Evolutionary conservation across 2,329 filamentous ascomycete species (phyloP), one percentile per base, ranked within the genome.

Genomic region (Endoconidiophora polonica): DNA sequence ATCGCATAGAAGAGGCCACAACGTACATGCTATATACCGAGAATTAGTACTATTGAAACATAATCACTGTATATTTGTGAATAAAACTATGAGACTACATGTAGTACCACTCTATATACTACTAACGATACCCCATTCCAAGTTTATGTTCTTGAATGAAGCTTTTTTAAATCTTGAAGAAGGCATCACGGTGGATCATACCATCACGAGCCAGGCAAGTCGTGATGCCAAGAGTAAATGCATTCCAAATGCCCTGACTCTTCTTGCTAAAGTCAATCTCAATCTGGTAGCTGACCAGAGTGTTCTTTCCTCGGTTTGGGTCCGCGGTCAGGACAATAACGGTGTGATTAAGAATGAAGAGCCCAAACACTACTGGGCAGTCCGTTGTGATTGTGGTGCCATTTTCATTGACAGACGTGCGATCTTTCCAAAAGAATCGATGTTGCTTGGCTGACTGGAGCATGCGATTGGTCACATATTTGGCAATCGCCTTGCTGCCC

Each of bases 231-330:
- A 67, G 49, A 3, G 67, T 69, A 37, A 69, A 55, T 2, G 65
- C 67, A 54, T 69, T 69, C 67, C 67, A 69, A 20, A 69, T 61
- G 48, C 65, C 63, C 55, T 69, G 66, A 16, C 61, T 58, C 9
- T 58, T 58, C 41, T 67, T 61, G 47, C 60, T 58, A 42, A 69
- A 67, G 43, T 66, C 59, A 20, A 63, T 57, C 43, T 67, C 63
- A n/a, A 68, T 62, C 43, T 69, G 67, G 48, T 64, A 68, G 54
- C 65, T 69, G 29, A 68, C 60, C 46, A 63, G 61, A n/a, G 60
- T 62, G 3, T 58, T 43, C 2, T 61, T 56, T 2, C 59, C 63
- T 45, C 63, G 63, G 18, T 64, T 58, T 0, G 67, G 60, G 49
- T 69, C 67, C 5, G 59, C 58, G 3, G 66, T 68, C 4, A 68